Evolutionary conservation across 2,329 filamentous ascomycete genomes (phyloP).

Genomic region (Eurotiales sp.): DNA sequence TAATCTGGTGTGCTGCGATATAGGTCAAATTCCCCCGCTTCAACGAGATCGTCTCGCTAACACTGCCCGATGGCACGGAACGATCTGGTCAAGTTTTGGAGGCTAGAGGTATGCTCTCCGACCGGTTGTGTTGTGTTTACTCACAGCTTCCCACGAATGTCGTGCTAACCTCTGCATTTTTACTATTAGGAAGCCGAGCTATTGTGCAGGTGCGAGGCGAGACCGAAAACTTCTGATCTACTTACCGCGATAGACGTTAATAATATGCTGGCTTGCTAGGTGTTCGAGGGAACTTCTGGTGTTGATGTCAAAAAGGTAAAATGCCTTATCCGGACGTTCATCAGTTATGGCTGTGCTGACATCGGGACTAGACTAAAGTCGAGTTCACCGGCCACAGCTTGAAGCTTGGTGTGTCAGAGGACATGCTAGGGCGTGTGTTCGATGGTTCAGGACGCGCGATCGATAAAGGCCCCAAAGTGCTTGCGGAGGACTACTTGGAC

Average conservation of each 20-base stretch:
- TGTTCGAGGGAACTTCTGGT: slow-evolving; percentile 94
- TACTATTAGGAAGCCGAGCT: slow-evolving; percentile 71
- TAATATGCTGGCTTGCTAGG: slow-evolving; percentile 49
- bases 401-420: slow-evolving; percentile 98
- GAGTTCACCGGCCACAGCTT: slow-evolving; percentile 95
- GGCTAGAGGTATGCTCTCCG: slow-evolving; percentile 58
- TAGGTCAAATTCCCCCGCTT: slow-evolving; percentile 92
- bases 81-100: slow-evolving; percentile 94
- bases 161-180: background rate
- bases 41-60: slow-evolving; percentile 97
- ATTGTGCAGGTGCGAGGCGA: slow-evolving; percentile 74
- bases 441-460: slow-evolving; percentile 97
- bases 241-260: slow-evolving; percentile 20
- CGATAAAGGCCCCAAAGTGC: slow-evolving; percentile 96
- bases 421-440: slow-evolving; percentile 99
- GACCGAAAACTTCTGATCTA: slow-evolving; percentile 1
- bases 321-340: background rate
- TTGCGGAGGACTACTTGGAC: slow-evolving; percentile 96
- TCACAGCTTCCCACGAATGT: background rate
- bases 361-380: slow-evolving; percentile 71
- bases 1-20: slow-evolving; percentile 12
- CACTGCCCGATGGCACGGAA: slow-evolving; percentile 89
- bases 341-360: slow-evolving; percentile 15
- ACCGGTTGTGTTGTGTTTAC: background rate
- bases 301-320: slow-evolving; percentile 96